phyloP scores from a whole-genome alignment of 2,329 filamentous ascomycete species.

The Pyrenophora seminiperda region DNA sequence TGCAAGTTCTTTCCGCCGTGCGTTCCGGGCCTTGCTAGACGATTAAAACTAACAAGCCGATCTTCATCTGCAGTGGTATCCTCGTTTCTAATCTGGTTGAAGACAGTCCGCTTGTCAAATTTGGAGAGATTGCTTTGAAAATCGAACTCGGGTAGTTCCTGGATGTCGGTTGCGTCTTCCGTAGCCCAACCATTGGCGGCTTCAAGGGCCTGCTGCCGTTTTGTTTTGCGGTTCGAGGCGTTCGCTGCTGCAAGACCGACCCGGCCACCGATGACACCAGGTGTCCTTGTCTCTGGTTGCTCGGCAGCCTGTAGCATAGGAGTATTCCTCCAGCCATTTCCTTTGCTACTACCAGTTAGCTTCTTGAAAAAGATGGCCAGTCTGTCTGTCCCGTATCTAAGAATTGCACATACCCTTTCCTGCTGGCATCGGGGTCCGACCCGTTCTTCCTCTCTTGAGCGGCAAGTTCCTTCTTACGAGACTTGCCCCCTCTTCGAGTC shows the following conservation, averaged over 20 bases:
- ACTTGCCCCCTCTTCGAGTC: conserved; percentile 53
- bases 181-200: conserved; percentile 88
- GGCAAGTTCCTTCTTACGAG: conserved; percentile 52
- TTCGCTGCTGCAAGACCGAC: conserved; percentile 46
- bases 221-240: conserved; percentile 49
- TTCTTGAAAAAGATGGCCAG: not conserved
- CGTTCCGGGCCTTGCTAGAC: conserved; percentile 59
- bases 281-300: conserved; percentile 44
- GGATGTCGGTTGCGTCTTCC: conserved; percentile 92
- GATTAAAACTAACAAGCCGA: conserved; percentile 89
- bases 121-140: conserved; percentile 88
- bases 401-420: conserved; percentile 45
- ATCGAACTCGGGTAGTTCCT: conserved; percentile 93
- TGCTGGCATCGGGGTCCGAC: conserved; percentile 31
- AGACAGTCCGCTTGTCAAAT: conserved; percentile 91
- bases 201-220: conserved; percentile 57
- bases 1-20: conserved; percentile 83
- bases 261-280: conserved; percentile 47
- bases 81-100: conserved; percentile 87
- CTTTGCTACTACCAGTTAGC: conserved; percentile 49
- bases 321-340: conserved; percentile 71
- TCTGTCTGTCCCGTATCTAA: conserved; percentile 13
- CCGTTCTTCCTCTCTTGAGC: conserved; percentile 49
- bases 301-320: conserved; percentile 67
- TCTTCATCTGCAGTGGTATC: conserved; percentile 88